Evolutionary conservation across 2,329 filamentous ascomycete genomes (phyloP), one percentile per base, ranked within the genome.

Genomic region (Fusarium mexicanum): DNA sequence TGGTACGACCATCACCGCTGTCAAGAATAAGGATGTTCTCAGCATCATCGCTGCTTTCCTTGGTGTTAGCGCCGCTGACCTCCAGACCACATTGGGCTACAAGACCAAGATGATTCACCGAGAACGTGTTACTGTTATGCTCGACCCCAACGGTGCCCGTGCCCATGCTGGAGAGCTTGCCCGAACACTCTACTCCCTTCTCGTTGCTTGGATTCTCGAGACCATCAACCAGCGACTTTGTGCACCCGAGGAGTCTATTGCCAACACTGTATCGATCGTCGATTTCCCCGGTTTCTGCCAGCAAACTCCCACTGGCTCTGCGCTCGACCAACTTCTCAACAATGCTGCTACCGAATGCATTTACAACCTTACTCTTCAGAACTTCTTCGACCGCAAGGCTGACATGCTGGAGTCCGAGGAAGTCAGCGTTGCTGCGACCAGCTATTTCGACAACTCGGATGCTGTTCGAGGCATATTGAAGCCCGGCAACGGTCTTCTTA

Each of bases 41-140:
- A 88, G 87, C 48, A 94, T 96, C 54, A 89, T 99, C 61, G 95
- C 96, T 17, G 95, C 96, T n/a, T 99, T 99, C 86, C 86, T 99
- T 4, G 96, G 96, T 53, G 92, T 99, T 12, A 90, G 91, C 77
- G 89, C 92, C 16, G 87, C 90, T 55, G 94, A 97, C 69, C 87
- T 99, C 11, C 95, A 99, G 84, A 91, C 90, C 44, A 97, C 94
- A 37, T 87, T 99, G 66, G 94, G 95, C 7, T 98, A 98, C 87
- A 97, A 97, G 85, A 98, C 95, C 26, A 98, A 97, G 87, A 98
- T 96, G 76, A 92, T 99, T 64, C 94, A 97, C 80, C 93, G 95
- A 73, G 96, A 99, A 86, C 92, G 96, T 62, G 96, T 99, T n/a
- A 99, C 96, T 0, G 94, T 99, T 74, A 97, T 99, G 95, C 89